phyloP scores from a whole-genome alignment of 345 rosid genomes.

The Triadica sebifera region DNA sequence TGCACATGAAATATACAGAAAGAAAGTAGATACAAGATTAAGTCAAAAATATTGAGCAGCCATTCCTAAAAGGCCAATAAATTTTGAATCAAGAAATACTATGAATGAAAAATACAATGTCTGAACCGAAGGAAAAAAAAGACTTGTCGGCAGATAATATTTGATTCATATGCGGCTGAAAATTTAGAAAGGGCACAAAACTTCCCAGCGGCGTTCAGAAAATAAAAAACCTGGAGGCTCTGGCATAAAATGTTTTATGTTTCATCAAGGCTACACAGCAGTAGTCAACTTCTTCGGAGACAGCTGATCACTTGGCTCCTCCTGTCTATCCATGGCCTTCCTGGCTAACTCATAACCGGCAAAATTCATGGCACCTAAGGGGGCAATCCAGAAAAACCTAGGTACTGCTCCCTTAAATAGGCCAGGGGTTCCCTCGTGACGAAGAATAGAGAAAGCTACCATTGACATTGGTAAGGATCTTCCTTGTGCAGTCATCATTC shows the following conservation, averaged over 20 bases:
- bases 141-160: slow-evolving; percentile 41
- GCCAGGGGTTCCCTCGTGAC: slow-evolving; percentile 90
- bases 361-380: slow-evolving; percentile 99
- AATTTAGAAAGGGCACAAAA: slow-evolving; percentile 18
- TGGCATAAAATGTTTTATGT: neutral
- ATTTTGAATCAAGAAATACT: slow-evolving; percentile 5
- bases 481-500: slow-evolving; percentile 98
- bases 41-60: slow-evolving; percentile 12
- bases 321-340: slow-evolving; percentile 79
- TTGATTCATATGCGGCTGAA: slow-evolving; percentile 15
- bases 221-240: slow-evolving; percentile 14
- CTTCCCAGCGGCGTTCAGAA: slow-evolving; percentile 20
- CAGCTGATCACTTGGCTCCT: slow-evolving; percentile 36
- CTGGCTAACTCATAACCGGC: slow-evolving; percentile 92
- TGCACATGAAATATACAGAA: slow-evolving; percentile 15
- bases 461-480: slow-evolving; percentile 71
- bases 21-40: neutral
- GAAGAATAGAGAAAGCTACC: slow-evolving; percentile 69
- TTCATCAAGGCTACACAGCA: slow-evolving; percentile 25
- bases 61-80: neutral
- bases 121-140: neutral
- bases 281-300: slow-evolving; percentile 39
- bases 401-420: slow-evolving; percentile 94
- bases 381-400: slow-evolving; percentile 97
- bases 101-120: slow-evolving; percentile 3